Evolutionary conservation across 2,329 filamentous ascomycete genomes (phyloP).

Genomic region (Aspergillus neotritici): DNA sequence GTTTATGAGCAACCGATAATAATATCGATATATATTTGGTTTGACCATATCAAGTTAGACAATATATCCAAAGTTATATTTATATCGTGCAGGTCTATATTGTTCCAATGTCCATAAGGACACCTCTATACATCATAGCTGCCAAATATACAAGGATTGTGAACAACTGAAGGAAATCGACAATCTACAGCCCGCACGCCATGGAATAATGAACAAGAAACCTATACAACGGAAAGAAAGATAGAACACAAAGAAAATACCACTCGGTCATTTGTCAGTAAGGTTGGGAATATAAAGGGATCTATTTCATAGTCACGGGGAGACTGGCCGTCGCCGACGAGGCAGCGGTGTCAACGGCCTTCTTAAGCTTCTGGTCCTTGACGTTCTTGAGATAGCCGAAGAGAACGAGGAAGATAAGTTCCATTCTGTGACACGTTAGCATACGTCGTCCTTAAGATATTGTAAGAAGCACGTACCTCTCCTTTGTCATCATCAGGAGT

Average conservation of each 20-base stretch:
- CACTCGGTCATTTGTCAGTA: not conserved
- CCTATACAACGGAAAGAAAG: conserved; percentile 5
- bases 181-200: conserved; percentile 17
- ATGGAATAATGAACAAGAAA: conserved; percentile 6
- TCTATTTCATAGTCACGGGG: conserved; percentile 45
- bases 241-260: conserved; percentile 10
- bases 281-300: conserved; percentile 7
- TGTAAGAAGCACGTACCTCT: conserved; percentile 55
- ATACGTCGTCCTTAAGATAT: not conserved
- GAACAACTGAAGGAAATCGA: conserved; percentile 4
- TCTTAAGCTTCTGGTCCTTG: conserved; percentile 63
- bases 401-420: conserved; percentile 78
- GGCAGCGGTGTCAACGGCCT: conserved; percentile 59
- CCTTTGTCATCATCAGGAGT: conserved; percentile 98
- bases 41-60: not conserved
- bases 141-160: conserved; percentile 12
- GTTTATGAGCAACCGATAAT: too few species aligned
- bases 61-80: not conserved
- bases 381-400: conserved; percentile 73
- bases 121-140: conserved; percentile 13
- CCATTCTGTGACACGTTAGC: conserved; percentile 55
- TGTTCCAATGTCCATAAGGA: conserved; percentile 2
- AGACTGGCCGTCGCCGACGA: conserved; percentile 53
- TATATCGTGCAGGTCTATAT: conserved; percentile 5
- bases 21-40: not conserved